Conservation (phyloP, 1,139 yeast species). For the Kodamaea sp. region DNA sequence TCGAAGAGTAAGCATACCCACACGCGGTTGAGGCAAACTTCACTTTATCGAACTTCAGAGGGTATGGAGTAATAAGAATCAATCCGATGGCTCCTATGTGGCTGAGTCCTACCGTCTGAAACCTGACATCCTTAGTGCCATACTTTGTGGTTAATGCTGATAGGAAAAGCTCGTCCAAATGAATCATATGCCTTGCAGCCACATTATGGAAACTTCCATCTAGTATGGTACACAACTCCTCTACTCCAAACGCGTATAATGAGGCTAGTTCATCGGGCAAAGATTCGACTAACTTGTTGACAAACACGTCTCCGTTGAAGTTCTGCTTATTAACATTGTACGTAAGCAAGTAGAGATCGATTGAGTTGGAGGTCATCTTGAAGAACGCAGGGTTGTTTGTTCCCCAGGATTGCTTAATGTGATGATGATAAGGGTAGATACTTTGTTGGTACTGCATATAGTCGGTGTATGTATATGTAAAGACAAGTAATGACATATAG, state of each 20-base stretch:
- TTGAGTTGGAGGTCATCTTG: too few relatives aligned
- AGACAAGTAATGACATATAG: too few relatives aligned
- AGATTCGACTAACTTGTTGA: slow-evolving; percentile 23
- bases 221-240: slow-evolving; percentile 68
- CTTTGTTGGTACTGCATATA: too few relatives aligned
- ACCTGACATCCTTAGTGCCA: slow-evolving; percentile 31
- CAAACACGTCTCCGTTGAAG: slow-evolving; percentile 25
- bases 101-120: slow-evolving; percentile 46
- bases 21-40: slow-evolving; percentile 42
- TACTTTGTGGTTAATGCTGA: slow-evolving; percentile 37
- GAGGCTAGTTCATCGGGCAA: slow-evolving; percentile 41
- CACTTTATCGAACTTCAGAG: slow-evolving; percentile 31
- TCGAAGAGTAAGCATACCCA: slow-evolving; percentile 60
- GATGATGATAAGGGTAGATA: too few relatives aligned
- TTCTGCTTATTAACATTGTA: slow-evolving; percentile 40
- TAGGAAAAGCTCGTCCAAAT: slow-evolving; percentile 43
- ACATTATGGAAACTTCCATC: slow-evolving; percentile 55
- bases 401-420: too few relatives aligned
- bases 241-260: slow-evolving; percentile 67
- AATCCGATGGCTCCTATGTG: slow-evolving; percentile 70
- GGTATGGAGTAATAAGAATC: slow-evolving; percentile 51
- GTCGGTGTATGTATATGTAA: too few relatives aligned
- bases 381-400: too few relatives aligned
- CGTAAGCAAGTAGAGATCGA: slow-evolving; percentile 35
- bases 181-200: slow-evolving; percentile 41